Percentiles rank a stretch among this genome's conserved stretches.
These are phyloP conservation scores for Leonotis leonurus DNA, from an alignment of 257 asterid species.

Conservation along the genomic window DNA sequence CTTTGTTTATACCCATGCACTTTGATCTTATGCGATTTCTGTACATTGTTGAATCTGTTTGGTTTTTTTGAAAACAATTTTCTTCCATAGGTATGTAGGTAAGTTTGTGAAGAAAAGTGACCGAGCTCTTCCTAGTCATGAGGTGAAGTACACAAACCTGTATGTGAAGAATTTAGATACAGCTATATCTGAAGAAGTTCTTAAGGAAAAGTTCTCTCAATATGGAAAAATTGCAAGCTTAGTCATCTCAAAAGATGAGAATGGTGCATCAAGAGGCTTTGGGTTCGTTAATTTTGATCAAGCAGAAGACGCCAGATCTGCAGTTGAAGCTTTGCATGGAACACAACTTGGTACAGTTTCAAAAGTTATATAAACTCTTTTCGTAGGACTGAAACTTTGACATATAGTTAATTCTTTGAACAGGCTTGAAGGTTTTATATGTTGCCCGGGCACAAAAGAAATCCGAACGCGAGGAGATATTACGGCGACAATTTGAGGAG, in stretches of 20 bases:
- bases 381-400: background rate
- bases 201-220: constrained; percentile 45
- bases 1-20: background rate
- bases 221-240: constrained; percentile 50
- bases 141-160: constrained; percentile 45
- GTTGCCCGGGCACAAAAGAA: constrained; percentile 85
- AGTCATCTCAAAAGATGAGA: constrained; percentile 46
- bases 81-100: constrained; percentile 39
- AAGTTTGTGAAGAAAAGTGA: constrained; percentile 53
- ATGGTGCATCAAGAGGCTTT: constrained; percentile 66
- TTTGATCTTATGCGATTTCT: background rate
- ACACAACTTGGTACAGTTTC: constrained; percentile 50
- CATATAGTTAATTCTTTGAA: constrained; percentile 5
- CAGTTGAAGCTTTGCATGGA: constrained; percentile 57
- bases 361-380: constrained; percentile 10
- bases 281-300: constrained; percentile 68
- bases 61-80: background rate
- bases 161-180: constrained; percentile 62
- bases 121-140: constrained; percentile 25
- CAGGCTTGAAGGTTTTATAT: constrained; percentile 70
- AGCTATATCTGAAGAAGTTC: constrained; percentile 42
- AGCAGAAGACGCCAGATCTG: constrained; percentile 53
- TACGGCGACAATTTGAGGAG: constrained; percentile 70
- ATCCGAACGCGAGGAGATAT: constrained; percentile 60
- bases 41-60: background rate